Conservation (phyloP, 129 eudicot species). For the Flaveria brownii region DNA sequence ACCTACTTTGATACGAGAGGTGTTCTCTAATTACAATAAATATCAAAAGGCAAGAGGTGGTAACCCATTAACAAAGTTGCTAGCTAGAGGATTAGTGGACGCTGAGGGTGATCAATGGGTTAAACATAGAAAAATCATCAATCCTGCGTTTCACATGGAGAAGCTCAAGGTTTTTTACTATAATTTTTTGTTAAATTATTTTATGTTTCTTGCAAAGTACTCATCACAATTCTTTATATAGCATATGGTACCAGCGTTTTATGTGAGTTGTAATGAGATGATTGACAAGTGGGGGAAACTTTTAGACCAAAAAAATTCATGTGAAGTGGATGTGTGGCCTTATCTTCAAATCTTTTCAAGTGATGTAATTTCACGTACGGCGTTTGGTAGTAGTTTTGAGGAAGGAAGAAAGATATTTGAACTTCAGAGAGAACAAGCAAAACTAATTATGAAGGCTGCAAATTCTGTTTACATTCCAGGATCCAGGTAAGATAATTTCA, state of each 20-base stretch:
- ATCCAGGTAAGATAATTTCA: not conserved
- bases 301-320: not conserved
- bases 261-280: conserved; percentile 17
- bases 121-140: conserved; percentile 2
- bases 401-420: conserved; percentile 15
- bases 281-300: not conserved
- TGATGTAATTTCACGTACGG: conserved; percentile 7
- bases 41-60: not conserved
- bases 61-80: not conserved
- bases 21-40: not conserved
- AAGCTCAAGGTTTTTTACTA: not conserved
- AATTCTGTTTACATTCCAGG: conserved; percentile 7
- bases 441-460: not conserved
- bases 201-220: not conserved
- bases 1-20: not conserved
- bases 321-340: conserved; percentile 14
- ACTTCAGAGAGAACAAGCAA: not conserved
- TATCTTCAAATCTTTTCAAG: not conserved
- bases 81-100: not conserved
- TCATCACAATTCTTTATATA: not conserved
- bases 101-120: not conserved
- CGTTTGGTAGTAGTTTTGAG: conserved; percentile 2
- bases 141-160: conserved; percentile 10
- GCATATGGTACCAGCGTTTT: conserved; percentile 25
- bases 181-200: not conserved